Evolutionary conservation across 164 flowering plant genomes (phyloP), one percentile per base, ranked within the genome.

Genomic region (Tetracentron sinense): DNA sequence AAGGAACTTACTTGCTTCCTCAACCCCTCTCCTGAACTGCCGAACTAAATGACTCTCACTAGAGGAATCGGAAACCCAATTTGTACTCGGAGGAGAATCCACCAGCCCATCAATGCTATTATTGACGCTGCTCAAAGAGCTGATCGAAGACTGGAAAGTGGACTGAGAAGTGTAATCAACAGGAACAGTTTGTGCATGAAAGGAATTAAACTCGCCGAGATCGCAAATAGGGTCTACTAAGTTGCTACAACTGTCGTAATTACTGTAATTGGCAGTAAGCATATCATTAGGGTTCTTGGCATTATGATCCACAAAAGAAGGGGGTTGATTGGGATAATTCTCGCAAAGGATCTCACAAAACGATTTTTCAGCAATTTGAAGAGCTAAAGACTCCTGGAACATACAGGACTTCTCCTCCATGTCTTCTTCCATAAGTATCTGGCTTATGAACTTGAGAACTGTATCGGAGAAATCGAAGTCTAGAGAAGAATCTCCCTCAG

Each of bases 1-100:
- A 60, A 88, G 83, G 67, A 88, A 86, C 71, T 75, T 86, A 58
- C 69, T 88, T 20, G 85, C 93, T 73, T 83, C 93, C 72, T 92
- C 92, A 51, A 81, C 78, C 20, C 91, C 98, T 65, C 71, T 87
- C 47, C 23, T 64, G 64, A 90, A 86, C 58, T 84, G 86, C 80
- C 79, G 79, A 62, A 79, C 54, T 7, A 84, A 79, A 64, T 75
- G 84, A 56, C 75, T 78, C 69, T 83, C 83, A 23, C 56, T 56
- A 63, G 28, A 73, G 22, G 72, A 27, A 73, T 81, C 85, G 49
- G 86, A 74, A 17, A 71, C 54, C 20, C 62, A 72, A 65, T 73
- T 35, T n/a, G 35, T 61, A 62, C 80, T 75, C 10, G 58, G 63
- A 1, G 88, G 80, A 57, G 92, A 83, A 46, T 86, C 90, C 28